phyloP scores from a whole-genome alignment of 805 yeast genomes.

The Saccharomycopsis selenospora region DNA sequence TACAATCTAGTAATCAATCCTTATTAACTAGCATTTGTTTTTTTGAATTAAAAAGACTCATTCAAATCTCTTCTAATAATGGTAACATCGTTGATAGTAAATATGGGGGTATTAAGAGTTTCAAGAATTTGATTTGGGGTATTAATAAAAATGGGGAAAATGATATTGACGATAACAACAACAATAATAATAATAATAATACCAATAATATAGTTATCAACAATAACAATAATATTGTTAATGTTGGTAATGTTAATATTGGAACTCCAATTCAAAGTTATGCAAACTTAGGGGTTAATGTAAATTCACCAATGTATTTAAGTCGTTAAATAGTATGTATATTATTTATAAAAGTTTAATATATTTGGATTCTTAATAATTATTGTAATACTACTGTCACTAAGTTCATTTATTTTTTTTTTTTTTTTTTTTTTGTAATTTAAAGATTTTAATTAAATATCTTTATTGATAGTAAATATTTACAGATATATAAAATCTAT shows the following conservation, averaged over 20 bases:
- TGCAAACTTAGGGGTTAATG: constrained; percentile 14
- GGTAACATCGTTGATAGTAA: constrained; percentile 1
- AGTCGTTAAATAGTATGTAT: too few relatives aligned
- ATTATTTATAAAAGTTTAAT: too few relatives aligned
- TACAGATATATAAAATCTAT: too few relatives aligned
- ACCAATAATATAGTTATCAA: constrained; percentile 1
- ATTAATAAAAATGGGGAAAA: constrained; percentile 28
- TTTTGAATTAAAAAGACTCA: constrained; percentile 30
- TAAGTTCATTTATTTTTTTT: too few relatives aligned
- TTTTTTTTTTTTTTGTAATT: too few relatives aligned
- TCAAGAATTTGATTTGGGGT: constrained; percentile 21
- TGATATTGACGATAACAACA: constrained; percentile 15
- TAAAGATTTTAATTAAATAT: too few relatives aligned
- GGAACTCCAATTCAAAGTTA: constrained; percentile 19
- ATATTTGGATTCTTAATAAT: too few relatives aligned
- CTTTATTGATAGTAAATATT: too few relatives aligned
- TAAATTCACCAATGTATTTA: constrained; percentile 17
- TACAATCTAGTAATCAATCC: constrained; percentile 40
- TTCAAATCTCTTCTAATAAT: constrained; percentile 7
- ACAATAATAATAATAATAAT: constrained; percentile 7
- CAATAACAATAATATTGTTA: neutral
- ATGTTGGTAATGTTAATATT: neutral
- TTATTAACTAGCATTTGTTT: constrained; percentile 35
- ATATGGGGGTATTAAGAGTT: constrained; percentile 7
- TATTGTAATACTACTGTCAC: too few relatives aligned